These are phyloP conservation scores for Cryptococcus floricola DNA, from an alignment of 1,284 basidiomycete species.

Conservation along the genomic window DNA sequence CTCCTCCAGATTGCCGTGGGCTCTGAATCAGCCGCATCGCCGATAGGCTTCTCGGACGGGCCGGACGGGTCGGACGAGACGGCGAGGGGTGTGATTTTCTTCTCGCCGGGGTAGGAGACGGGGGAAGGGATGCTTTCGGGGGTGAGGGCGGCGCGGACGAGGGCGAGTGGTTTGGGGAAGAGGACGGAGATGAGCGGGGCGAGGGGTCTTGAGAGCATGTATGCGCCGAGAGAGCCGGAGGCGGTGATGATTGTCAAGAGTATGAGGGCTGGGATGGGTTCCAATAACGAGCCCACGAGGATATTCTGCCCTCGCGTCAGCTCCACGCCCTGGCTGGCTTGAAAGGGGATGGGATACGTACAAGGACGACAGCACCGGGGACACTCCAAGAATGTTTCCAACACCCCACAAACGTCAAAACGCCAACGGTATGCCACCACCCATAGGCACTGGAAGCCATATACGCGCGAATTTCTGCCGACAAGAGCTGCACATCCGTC, in stretches of 20 bases:
- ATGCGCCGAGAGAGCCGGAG: constrained; percentile 74
- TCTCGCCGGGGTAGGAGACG: constrained; percentile 20
- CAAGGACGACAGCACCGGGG: constrained; percentile 83
- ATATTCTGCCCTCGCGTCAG: constrained; percentile 63
- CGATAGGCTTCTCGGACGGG: constrained; percentile 27
- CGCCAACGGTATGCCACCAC: constrained; percentile 57
- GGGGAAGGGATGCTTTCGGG: constrained; percentile 30
- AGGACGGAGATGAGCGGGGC: constrained; percentile 72
- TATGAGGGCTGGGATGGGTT: constrained; percentile 70
- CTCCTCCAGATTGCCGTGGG: constrained; percentile 67
- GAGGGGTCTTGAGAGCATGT: constrained; percentile 72
- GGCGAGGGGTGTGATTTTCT: constrained; percentile 45
- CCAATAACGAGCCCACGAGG: constrained; percentile 78
- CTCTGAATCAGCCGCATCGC: constrained; percentile 15
- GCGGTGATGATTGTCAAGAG: constrained; percentile 77
- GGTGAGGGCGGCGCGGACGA: constrained; percentile 52
- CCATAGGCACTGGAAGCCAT: constrained; percentile 42
- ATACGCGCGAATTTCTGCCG: constrained; percentile 46
- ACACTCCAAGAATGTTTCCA: constrained; percentile 96
- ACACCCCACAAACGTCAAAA: constrained; percentile 74
- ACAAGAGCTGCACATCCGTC: constrained; percentile 48
- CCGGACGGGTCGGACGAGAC: constrained; percentile 29
- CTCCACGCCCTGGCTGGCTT: neutral
- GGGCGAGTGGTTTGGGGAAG: constrained; percentile 77
- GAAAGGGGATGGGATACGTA: constrained; percentile 48